Percentiles rank a stretch among this genome's conserved stretches.
These are phyloP conservation scores for Stephanodiscus minutulus DNA, from an alignment of 108 stramenopile genomes.

Conservation along the genomic window DNA sequence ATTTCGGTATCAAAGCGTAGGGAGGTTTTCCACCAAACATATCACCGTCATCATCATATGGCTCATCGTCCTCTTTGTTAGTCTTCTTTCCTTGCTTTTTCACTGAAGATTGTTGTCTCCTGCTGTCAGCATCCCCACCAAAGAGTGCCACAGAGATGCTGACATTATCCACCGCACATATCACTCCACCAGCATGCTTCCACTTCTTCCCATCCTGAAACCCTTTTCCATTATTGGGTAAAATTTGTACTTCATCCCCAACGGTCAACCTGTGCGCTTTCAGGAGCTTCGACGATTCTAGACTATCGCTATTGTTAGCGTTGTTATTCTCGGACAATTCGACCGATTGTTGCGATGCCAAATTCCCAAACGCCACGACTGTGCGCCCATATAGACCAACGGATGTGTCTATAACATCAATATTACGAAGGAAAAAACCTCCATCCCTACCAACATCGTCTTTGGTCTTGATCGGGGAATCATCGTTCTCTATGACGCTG, in stretches of 20 bases:
- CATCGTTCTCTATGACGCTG: constrained; percentile 11
- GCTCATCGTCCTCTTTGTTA: constrained; percentile 33
- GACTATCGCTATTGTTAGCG: constrained; percentile 1
- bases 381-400: constrained; percentile 86
- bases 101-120: constrained; percentile 11
- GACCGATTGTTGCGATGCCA: not conserved
- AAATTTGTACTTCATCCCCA: constrained; percentile 88
- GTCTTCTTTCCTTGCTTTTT: constrained; percentile 36
- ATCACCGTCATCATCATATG: constrained; percentile 46
- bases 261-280: constrained; percentile 83
- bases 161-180: constrained; percentile 68
- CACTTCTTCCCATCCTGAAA: constrained; percentile 24
- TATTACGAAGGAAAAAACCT: constrained; percentile 49
- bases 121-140: constrained; percentile 27
- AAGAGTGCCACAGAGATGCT: constrained; percentile 74
- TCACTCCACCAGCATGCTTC: constrained; percentile 54
- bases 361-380: constrained; percentile 55
- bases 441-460: constrained; percentile 35
- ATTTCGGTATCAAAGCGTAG: constrained; percentile 67
- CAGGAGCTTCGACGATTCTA: constrained; percentile 30
- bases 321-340: not conserved
- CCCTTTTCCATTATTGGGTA: constrained; percentile 47
- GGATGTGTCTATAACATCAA: constrained; percentile 62
- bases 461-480: not conserved
- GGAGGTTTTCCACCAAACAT: constrained; percentile 52